phyloP scores from a whole-genome alignment of 2,329 filamentous ascomycete species.

The Stagonosporopsis vannaccii region DNA sequence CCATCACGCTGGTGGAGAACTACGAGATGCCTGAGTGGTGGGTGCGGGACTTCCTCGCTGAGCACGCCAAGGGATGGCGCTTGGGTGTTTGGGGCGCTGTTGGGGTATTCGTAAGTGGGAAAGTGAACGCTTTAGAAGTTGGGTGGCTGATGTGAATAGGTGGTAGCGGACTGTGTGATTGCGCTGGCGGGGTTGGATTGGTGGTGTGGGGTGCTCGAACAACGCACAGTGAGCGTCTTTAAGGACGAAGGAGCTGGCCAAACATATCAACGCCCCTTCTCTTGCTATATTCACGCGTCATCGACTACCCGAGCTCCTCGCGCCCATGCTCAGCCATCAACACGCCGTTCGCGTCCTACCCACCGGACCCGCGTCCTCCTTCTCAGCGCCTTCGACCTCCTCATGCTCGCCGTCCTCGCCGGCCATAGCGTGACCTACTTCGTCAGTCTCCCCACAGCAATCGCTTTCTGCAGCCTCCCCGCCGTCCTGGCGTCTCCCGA shows the following conservation, averaged over 20 bases:
- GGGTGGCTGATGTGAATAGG: conserved; percentile 1
- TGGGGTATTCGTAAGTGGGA: conserved; percentile 16
- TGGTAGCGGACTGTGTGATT: conserved; percentile 19
- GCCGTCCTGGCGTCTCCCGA: background rate
- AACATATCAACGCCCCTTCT: background rate
- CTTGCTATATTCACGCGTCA: background rate
- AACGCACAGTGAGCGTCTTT: background rate
- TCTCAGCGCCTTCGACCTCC: conserved; percentile 15
- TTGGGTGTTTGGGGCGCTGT: conserved; percentile 20
- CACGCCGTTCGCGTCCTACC: background rate
- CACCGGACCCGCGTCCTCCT: background rate
- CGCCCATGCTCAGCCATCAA: background rate
- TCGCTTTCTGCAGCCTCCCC: conserved; percentile 12
- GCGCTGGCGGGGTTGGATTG: conserved; percentile 23
- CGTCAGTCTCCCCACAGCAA: conserved; percentile 6
- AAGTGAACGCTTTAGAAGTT: no score
- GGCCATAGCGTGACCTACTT: conserved; percentile 20
- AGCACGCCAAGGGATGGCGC: conserved; percentile 16
- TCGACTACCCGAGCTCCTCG: background rate
- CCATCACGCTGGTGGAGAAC: conserved; percentile 21
- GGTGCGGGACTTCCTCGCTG: conserved; percentile 10
- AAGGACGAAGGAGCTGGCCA: background rate
- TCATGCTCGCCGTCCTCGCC: conserved; percentile 13
- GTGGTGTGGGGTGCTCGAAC: conserved; percentile 12
- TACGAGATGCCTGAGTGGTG: conserved; percentile 30